Evolutionary conservation across 2,329 filamentous ascomycete species (phyloP), one percentile per base, ranked within the genome.

Genomic region (Alternaria viburni): DNA sequence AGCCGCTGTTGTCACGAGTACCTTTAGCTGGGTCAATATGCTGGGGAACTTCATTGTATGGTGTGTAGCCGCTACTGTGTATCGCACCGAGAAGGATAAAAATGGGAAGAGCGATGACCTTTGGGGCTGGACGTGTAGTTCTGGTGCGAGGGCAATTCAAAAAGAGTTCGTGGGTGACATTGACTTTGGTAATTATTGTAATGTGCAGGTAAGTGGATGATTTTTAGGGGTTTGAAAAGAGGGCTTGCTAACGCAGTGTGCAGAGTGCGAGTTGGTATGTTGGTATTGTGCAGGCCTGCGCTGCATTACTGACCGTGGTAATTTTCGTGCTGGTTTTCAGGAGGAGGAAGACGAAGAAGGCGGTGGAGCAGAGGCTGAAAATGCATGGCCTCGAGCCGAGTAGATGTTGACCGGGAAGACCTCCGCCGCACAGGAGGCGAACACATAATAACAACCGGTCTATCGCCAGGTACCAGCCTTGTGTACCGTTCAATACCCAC

Each of bases 51-150:
- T 82, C 13, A 69, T 75, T 0, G 72, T 80, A 4, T 82, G 80
- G 80, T 68, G 67, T 41, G 72, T 76, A 2, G 75, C 73, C 1
- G 79, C 72, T 44, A 67, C 56, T 1, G 46, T 82, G 45, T 83
- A 82, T 65, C 66, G 78, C 2, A 66, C 62, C 47, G 77, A 81
- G 44, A 81, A 79, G 65, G 74, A 79, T 30, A 71, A 69, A 36
- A 57, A 71, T 61, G 78, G 77, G 6, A 77, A 77, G 62, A 73
- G 69, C 32, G 70, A 75, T 63, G 80, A 82, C 73, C 67, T 82
- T 4, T 83, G 81, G 81, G 81, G 81, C 0, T 83, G 81, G 81
- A 80, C 75, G 25, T 81, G 79, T 61, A 76, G 72, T 68, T 36
- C 61, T 2, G 67, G 68, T 2, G 81, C 81, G 36, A 52, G 72